Evolutionary conservation across 2,329 filamentous ascomycete genomes (phyloP), one percentile per base, ranked within the genome.

Genomic region (Fusarium phyllophilum): DNA sequence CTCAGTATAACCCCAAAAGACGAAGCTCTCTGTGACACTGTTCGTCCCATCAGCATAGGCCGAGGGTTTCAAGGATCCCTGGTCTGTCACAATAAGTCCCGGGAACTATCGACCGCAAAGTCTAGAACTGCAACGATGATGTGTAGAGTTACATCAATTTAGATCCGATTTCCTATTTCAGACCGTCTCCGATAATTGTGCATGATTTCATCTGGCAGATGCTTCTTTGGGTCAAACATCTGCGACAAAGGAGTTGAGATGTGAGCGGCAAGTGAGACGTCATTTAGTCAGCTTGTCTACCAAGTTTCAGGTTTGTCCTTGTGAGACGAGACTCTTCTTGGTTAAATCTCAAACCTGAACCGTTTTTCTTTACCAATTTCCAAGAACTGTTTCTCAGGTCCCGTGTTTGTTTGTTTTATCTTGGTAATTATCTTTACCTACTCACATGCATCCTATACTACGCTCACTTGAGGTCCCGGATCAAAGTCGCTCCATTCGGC

Each of bases 401-500:
- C 13, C n/a, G 36, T 31, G 49, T 62, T 55, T 66, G 41, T 46
- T 54, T 62, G 41, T 55, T 54, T 57, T 62, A 61, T 38, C 38
- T 38, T 29, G 24, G 18, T 48, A 13, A 29, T 29, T 29, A 7
- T 29, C 26, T 29, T 6, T 56, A 26, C 31, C 8, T 31, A 31
- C 9, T 8, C 9, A 31, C 8, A 39, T 41, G 13, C 31, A 33
- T 13, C 9, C 10, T 33, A 33, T 29, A 41, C 20, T 39, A 14
- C n/a, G 12, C 22, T 36, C 51, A 29, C 24, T 41, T 13, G 38
- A 49, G 42, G 41, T 59, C 55, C 62, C 76, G 76, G 76, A 78
- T 77, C 75, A 78, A 78, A 66, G 66, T 78, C 70, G 65, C 63
- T 76, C 71, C 76, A 62, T 59, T 46, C 6, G 36, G 15, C 77